These are phyloP conservation scores for Chrysopogon serrulatus DNA, from an alignment of 176 grass and related monocot genomes.

Conservation along the genomic window DNA sequence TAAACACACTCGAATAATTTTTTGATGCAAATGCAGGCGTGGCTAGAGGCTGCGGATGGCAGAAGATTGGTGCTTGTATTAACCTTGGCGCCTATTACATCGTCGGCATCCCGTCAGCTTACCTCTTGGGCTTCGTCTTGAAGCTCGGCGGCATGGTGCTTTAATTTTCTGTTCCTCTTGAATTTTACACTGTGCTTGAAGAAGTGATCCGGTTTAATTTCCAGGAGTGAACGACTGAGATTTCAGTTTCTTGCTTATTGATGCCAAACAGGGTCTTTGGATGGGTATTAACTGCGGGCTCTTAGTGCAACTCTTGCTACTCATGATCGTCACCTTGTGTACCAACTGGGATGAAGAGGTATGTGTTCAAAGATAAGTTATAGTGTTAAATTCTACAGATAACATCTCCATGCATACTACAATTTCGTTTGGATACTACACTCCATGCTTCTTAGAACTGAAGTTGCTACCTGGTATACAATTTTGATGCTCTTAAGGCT, in stretches of 20 bases:
- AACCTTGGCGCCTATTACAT: no score
- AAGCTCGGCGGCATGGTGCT: conserved; percentile 52
- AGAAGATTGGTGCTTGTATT: no score
- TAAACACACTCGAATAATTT: background rate
- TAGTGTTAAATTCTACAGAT: background rate
- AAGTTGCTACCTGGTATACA: background rate
- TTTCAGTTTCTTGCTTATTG: background rate
- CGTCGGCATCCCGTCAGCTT: no score
- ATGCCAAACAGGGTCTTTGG: conserved; percentile 55
- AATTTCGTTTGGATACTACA: background rate
- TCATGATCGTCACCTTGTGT: conserved; percentile 38
- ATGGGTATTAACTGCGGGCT: conserved; percentile 69
- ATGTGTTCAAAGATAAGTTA: background rate
- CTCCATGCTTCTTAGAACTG: background rate
- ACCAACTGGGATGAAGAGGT: conserved; percentile 79
- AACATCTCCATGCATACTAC: background rate
- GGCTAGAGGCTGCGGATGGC: no score
- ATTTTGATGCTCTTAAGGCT: background rate
- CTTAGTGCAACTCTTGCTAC: conserved; percentile 47
- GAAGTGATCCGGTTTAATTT: background rate
- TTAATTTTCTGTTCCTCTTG: no score
- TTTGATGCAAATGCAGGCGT: background rate
- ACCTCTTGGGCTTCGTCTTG: conserved; percentile 42
- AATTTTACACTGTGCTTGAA: background rate
- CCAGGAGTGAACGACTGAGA: background rate